Base-by-base conservation (phyloP, 345 rosid species). In the Noccaea caerulescens region DNA sequence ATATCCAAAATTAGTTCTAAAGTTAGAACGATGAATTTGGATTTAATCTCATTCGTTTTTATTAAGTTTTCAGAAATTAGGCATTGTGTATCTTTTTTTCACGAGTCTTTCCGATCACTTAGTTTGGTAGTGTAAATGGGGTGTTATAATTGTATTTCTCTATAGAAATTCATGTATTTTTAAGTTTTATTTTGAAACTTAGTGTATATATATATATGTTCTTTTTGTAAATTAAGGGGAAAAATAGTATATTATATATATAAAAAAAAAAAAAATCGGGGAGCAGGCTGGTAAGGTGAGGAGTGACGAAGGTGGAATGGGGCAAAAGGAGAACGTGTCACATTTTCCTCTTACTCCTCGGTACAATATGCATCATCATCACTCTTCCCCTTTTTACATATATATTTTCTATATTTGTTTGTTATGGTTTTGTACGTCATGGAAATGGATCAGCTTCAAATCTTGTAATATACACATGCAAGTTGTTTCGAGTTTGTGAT, bases 231-330 rank as follows among this genome's bases (percentile, higher is more conserved):
- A 59, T 27, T 5, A 4, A 10, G 18, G 7, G 57, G 27, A 8
- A 46, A 67, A 34, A 13, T 7, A 47, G 18, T 37, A 18, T 7
- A 13, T 18, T 57, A 14, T 12, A 5, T 13, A n/a, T 3, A 32
- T 20, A 20, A 1, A 20, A 20, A 55, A 8, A 14, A 2, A 33
- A 14, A 20, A 44, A 10, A 11, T 27, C 4, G 30, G 33, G 66
- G n/a, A 42, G 45, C 39, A 62, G 30, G 69, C 55, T 53, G 63
- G 69, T 52, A 53, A 52, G 61, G 71, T 72, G 76, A 72, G 58
- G 36, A 72, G 76, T 66, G 77, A 73, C 77, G 66, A 73, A 45
- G 1, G 53, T 25, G 66, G 3, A 4, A 65, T 73, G 72, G 77
- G 53, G 8, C 30, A 38, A 49, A 66, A 58, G n/a, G n/a, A 32